These are phyloP conservation scores for Neoboletus magnificus DNA, from an alignment of 768 basidiomycete species.

Conservation along the genomic window DNA sequence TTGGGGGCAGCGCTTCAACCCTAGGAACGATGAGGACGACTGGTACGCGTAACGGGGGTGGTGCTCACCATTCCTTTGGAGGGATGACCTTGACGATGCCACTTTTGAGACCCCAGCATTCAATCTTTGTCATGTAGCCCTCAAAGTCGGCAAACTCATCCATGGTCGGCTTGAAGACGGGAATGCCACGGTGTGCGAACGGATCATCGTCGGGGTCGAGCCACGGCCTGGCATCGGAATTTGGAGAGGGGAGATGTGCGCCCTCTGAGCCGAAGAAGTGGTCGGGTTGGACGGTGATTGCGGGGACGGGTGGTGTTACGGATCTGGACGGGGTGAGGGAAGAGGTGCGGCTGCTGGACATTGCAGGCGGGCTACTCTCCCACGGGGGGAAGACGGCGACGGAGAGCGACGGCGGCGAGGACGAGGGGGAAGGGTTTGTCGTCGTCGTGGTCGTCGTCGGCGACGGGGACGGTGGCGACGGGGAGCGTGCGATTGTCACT, in stretches of 20 bases:
- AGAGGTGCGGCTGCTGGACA: constrained; percentile 27
- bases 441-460: constrained; percentile 11
- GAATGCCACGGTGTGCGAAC: constrained; percentile 82
- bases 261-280: constrained; percentile 72
- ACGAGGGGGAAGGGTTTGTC: background rate
- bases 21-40: constrained; percentile 36
- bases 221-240: constrained; percentile 61
- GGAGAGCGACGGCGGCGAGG: background rate
- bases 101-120: constrained; percentile 85
- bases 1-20: constrained; percentile 68
- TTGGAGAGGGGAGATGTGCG: constrained; percentile 49
- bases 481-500: background rate
- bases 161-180: constrained; percentile 93
- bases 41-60: constrained; percentile 11
- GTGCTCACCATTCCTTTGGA: constrained; percentile 83
- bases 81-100: constrained; percentile 97
- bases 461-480: constrained; percentile 1
- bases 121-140: constrained; percentile 79
- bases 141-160: constrained; percentile 93
- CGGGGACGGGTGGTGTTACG: constrained; percentile 41
- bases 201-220: constrained; percentile 80
- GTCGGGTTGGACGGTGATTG: constrained; percentile 65
- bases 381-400: constrained; percentile 1
- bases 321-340: constrained; percentile 45
- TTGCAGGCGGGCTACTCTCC: constrained; percentile 9